Base-by-base conservation (phyloP, 331 rosid species). In the Quercus phellos region DNA sequence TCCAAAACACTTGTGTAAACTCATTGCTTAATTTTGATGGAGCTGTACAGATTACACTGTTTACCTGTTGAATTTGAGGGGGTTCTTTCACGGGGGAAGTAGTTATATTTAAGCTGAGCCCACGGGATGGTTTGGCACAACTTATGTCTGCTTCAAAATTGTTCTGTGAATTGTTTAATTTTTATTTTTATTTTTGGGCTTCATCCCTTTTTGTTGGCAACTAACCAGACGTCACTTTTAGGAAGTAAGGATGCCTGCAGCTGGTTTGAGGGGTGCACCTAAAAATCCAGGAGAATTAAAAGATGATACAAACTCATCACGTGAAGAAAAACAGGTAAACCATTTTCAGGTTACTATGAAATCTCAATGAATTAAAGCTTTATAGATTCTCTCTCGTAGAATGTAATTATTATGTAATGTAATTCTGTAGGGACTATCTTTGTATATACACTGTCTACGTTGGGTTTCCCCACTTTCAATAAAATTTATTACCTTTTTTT, bases 181-280 rank as follows among this genome's bases (percentile, higher is more conserved):
- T 51, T 9, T 38, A 56, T 19, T 0, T 42, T 42, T 0, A 11
- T 46, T 46, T 46, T 46, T 46, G 17, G 3, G 9, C 63, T 19
- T 74, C 19, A 14, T 74, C 29, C 34, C 76, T 78, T 14, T 76
- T 84, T 38, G 46, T 38, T 38, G 46, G 12, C 46, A 38, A 38
- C 46, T 38, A 38, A 38, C 46, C 12, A 38, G 12, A 38, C 19
- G 11, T 74, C 29, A 42, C 76, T 79, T 14, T 76, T 84, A 93
- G 96, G 98, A 94, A 92, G 99, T 94, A 75, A 87, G 99, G 80
- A 88, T 94, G 90, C 98, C 99, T 61, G 97, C 99, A 59, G 93
- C 99, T 50, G 89, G 98, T 59, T 77, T 94, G 72, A 94, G 91
- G 78, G 91, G 94, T 50, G 87, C 90, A 13, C 79, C 98, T 68